These are phyloP conservation scores for Pseudogymnoascus verrucosus DNA, from an alignment of 2,329 filamentous ascomycete genomes.

Conservation along the genomic window DNA sequence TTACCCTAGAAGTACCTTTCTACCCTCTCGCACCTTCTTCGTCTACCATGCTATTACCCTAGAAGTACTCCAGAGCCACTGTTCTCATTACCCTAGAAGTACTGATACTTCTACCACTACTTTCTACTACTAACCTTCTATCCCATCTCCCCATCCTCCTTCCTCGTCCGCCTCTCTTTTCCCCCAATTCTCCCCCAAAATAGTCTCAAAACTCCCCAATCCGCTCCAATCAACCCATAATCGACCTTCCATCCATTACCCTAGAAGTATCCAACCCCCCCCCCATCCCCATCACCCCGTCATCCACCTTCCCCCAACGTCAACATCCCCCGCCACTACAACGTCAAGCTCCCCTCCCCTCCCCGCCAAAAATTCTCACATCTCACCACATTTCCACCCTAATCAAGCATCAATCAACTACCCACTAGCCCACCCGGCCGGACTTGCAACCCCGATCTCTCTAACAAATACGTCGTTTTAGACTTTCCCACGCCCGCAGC, in stretches of 20 bases:
- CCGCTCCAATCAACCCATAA: background rate
- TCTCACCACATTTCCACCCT: too few relatives aligned
- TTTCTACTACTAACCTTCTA: background rate
- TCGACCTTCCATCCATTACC: background rate
- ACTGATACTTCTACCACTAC: background rate
- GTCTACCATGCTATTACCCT: background rate
- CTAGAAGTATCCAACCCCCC: background rate
- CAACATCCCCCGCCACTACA: too few relatives aligned
- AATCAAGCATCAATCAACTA: too few relatives aligned
- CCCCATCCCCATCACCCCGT: background rate
- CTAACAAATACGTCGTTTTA: too few relatives aligned
- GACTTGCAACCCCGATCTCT: too few relatives aligned
- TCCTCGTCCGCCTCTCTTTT: background rate
- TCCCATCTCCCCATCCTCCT: background rate
- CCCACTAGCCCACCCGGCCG: too few relatives aligned
- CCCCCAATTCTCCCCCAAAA: background rate
- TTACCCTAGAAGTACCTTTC: background rate
- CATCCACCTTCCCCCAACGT: background rate
- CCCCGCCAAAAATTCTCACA: too few relatives aligned
- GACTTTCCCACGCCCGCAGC: too few relatives aligned
- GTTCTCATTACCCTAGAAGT: background rate
- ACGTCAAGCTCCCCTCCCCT: too few relatives aligned
- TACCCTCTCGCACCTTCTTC: background rate
- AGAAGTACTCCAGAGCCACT: background rate
- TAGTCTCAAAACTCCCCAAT: too few relatives aligned